phyloP scores from a whole-genome alignment of 2,329 filamentous ascomycete species.

The Talaromyces pinophilus region DNA sequence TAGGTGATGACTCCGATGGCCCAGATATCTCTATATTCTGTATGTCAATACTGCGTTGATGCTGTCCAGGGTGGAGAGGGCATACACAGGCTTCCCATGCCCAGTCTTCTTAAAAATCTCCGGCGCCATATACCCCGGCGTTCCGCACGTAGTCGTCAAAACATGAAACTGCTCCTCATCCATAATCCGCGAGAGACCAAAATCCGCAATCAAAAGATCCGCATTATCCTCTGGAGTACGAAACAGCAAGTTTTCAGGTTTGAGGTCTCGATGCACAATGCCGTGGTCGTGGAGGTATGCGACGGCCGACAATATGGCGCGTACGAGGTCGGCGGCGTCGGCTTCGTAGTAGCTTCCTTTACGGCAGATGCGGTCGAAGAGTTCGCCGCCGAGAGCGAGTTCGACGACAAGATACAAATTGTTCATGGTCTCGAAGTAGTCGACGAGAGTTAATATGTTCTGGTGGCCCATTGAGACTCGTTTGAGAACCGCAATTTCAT shows the following conservation, averaged over 20 bases:
- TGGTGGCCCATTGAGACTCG: constrained; percentile 98
- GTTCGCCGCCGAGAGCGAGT: constrained; percentile 89
- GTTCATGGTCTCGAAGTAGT: constrained; percentile 99
- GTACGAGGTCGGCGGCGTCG: constrained; percentile 91
- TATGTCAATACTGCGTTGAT: constrained; percentile 8
- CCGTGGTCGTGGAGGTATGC: constrained; percentile 98
- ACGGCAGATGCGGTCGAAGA: constrained; percentile 97
- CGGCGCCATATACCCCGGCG: constrained; percentile 97
- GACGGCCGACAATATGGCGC: constrained; percentile 92
- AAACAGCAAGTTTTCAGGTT: constrained; percentile 96
- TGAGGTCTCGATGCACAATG: constrained; percentile 96
- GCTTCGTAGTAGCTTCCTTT: constrained; percentile 99
- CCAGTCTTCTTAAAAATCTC: constrained; percentile 99
- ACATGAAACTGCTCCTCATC: constrained; percentile 99
- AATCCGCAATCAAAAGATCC: constrained; percentile 94
- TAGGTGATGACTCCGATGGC: constrained; percentile 98
- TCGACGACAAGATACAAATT: constrained; percentile 98
- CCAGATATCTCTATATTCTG: constrained; percentile 73
- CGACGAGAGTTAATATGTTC: constrained; percentile 95
- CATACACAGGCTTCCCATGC: constrained; percentile 90
- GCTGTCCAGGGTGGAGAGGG: not conserved
- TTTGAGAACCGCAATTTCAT: constrained; percentile 97
- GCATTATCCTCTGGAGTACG: constrained; percentile 97
- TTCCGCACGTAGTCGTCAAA: constrained; percentile 94
- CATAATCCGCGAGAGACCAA: constrained; percentile 95